phyloP scores from a whole-genome alignment of 2,329 filamentous ascomycete species.

The Penicillium fuscoglaucum region DNA sequence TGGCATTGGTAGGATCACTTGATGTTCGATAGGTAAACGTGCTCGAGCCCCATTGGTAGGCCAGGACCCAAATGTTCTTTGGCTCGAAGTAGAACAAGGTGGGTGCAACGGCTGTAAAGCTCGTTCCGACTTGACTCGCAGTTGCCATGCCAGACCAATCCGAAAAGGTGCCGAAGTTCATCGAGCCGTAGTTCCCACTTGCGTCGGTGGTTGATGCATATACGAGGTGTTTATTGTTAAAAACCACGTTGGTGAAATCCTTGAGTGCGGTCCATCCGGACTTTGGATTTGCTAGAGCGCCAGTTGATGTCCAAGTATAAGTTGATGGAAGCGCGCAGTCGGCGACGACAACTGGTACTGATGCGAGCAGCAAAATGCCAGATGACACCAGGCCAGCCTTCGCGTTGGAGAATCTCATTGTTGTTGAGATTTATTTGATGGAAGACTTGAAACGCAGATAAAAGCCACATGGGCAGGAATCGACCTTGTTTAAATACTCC shows the following conservation, averaged over 20 bases:
- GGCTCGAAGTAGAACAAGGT: slow-evolving; percentile 64
- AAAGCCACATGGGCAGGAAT: background rate
- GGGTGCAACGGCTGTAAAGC: slow-evolving; percentile 54
- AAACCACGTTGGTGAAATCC: slow-evolving; percentile 59
- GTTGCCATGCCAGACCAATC: slow-evolving; percentile 55
- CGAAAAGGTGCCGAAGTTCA: slow-evolving; percentile 58
- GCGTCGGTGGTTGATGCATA: slow-evolving; percentile 56
- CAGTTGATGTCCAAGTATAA: slow-evolving; percentile 59
- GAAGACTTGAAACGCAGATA: background rate
- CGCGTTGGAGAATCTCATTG: background rate
- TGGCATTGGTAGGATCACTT: slow-evolving; percentile 57
- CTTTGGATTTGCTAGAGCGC: slow-evolving; percentile 53
- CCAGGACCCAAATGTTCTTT: slow-evolving; percentile 63
- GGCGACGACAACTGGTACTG: background rate
- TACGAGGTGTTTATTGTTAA: slow-evolving; percentile 62
- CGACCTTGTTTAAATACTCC: background rate
- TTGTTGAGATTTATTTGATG: background rate
- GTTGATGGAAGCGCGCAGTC: slow-evolving; percentile 49
- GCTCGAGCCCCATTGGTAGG: slow-evolving; percentile 64
- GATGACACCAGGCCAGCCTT: background rate
- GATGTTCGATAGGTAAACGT: slow-evolving; percentile 63
- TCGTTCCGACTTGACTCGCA: slow-evolving; percentile 55
- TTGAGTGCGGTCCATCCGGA: slow-evolving; percentile 60
- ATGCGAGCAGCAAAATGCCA: background rate
- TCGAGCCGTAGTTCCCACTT: slow-evolving; percentile 54